Conservation (phyloP, 352 stramenopile genomes). For the Pythium aristosporum region DNA sequence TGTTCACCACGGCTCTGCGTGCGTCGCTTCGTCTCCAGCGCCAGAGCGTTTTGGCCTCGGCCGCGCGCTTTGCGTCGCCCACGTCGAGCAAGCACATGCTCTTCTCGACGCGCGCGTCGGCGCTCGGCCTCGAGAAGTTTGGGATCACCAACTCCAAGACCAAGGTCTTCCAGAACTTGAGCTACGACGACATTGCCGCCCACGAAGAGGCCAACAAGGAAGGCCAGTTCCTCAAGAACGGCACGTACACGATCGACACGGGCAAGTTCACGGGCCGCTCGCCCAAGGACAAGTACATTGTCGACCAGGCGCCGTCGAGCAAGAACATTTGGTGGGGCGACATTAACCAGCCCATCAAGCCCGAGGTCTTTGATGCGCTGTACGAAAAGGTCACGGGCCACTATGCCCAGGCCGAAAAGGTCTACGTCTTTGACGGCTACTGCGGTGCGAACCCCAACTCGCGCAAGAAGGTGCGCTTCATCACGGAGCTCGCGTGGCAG, state of each 20-base stretch:
- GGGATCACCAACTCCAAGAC: slow-evolving; percentile 89
- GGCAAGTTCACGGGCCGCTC: slow-evolving; percentile 64
- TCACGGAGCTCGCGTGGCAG: slow-evolving; percentile 62
- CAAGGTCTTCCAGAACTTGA: slow-evolving; percentile 69
- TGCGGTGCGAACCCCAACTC: slow-evolving; percentile 61
- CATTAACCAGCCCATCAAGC: slow-evolving; percentile 52
- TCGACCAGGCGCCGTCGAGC: slow-evolving; percentile 45
- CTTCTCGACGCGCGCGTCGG: slow-evolving; percentile 41
- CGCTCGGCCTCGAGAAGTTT: slow-evolving; percentile 83
- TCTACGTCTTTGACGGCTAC: slow-evolving; percentile 66
- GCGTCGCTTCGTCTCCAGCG: slow-evolving; percentile 59
- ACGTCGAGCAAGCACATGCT: slow-evolving; percentile 35
- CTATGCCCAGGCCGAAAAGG: slow-evolving; percentile 43
- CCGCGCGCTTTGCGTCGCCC: slow-evolving; percentile 25
- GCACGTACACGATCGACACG: slow-evolving; percentile 61
- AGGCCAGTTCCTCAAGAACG: slow-evolving; percentile 52
- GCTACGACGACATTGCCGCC: slow-evolving; percentile 44
- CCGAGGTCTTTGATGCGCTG: slow-evolving; percentile 49
- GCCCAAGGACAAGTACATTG: slow-evolving; percentile 63
- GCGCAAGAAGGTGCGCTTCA: slow-evolving; percentile 53
- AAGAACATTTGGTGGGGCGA: slow-evolving; percentile 53
- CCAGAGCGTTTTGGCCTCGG: slow-evolving; percentile 36
- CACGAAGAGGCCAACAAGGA: slow-evolving; percentile 52
- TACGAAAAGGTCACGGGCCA: slow-evolving; percentile 49
- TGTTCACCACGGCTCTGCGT: slow-evolving; percentile 63